Percentiles rank a stretch among this genome's conserved stretches.
Conservation (phyloP, 306 rosid genomes). For the Cicer pinnatifidum region DNA sequence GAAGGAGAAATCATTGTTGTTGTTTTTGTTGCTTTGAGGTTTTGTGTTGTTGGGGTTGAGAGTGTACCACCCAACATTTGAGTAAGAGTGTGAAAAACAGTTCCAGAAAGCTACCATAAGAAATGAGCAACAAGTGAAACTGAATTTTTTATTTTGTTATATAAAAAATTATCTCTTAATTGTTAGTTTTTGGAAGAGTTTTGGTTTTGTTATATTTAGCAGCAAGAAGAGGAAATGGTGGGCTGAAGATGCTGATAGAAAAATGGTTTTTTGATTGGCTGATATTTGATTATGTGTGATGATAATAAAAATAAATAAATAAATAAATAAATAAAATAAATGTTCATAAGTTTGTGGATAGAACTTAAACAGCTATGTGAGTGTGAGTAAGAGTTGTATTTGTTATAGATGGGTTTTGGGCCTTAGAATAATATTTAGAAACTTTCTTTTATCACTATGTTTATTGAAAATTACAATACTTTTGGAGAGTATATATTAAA, state of each 20-base stretch:
- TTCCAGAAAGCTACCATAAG: slow-evolving; percentile 39
- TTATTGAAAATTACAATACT: too few relatives aligned
- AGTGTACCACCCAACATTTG: slow-evolving; percentile 71
- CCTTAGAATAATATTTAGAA: too few relatives aligned
- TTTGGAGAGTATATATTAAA: too few relatives aligned
- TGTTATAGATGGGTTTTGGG: too few relatives aligned
- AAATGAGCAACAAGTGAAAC: slow-evolving; percentile 35
- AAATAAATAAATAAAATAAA: not conserved
- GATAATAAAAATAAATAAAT: slow-evolving; percentile 8
- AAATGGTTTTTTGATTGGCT: slow-evolving; percentile 50
- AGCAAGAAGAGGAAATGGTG: too few relatives aligned
- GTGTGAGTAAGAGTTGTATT: too few relatives aligned
- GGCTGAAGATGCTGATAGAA: slow-evolving; percentile 41
- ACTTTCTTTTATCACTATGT: too few relatives aligned
- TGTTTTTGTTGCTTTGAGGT: slow-evolving; percentile 43
- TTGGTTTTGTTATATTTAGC: not conserved
- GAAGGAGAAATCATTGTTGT: slow-evolving; percentile 44
- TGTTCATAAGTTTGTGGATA: slow-evolving; percentile 50
- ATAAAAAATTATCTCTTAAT: not conserved
- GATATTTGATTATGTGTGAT: slow-evolving; percentile 21
- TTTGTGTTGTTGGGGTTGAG: slow-evolving; percentile 52
- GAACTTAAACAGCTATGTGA: slow-evolving; percentile 14
- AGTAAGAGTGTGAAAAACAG: slow-evolving; percentile 29
- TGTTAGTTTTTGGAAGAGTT: slow-evolving; percentile 28
- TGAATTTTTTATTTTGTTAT: not conserved